These are phyloP conservation scores for Alternaria incomplexa DNA, from an alignment of 2,329 filamentous ascomycete species.

Conservation along the genomic window DNA sequence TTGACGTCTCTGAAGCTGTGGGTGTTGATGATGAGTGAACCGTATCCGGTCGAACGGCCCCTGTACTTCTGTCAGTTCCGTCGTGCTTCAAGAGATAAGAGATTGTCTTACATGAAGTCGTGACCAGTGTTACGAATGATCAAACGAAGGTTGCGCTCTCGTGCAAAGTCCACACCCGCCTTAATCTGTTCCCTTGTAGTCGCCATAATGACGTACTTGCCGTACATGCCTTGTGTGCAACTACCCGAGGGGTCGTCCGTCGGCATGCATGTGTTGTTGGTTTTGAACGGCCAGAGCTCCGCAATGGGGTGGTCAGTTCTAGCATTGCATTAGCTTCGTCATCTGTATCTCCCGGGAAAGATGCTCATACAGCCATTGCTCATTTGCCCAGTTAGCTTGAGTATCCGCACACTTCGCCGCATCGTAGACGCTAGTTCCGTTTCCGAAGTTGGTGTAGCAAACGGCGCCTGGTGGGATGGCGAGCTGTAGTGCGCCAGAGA, in stretches of 20 bases:
- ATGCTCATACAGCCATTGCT: constrained; percentile 40
- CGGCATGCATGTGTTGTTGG: constrained; percentile 44
- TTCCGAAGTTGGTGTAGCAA: constrained; percentile 35
- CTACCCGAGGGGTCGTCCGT: constrained; percentile 29
- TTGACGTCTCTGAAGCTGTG: constrained; percentile 45
- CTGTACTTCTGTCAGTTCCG: constrained; percentile 8
- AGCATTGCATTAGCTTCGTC: background rate
- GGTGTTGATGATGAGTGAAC: constrained; percentile 45
- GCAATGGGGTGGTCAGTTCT: constrained; percentile 44
- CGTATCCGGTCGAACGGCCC: constrained; percentile 44
- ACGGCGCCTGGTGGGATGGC: constrained; percentile 40
- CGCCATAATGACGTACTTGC: constrained; percentile 42
- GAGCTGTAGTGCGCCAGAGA: constrained; percentile 33
- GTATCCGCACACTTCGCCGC: constrained; percentile 34
- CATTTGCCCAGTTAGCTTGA: constrained; percentile 33
- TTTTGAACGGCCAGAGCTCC: constrained; percentile 41
- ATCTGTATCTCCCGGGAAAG: background rate
- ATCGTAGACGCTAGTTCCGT: constrained; percentile 31
- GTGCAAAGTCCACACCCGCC: constrained; percentile 43
- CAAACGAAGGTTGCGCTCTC: constrained; percentile 38
- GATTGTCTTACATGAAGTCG: constrained; percentile 36
- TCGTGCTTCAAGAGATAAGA: background rate
- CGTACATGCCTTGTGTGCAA: constrained; percentile 43
- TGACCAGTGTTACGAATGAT: constrained; percentile 47
- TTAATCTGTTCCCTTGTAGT: constrained; percentile 42